These are phyloP conservation scores for Neoboletus subvelutipes DNA, from an alignment of 768 basidiomycete genomes.

Conservation along the genomic window DNA sequence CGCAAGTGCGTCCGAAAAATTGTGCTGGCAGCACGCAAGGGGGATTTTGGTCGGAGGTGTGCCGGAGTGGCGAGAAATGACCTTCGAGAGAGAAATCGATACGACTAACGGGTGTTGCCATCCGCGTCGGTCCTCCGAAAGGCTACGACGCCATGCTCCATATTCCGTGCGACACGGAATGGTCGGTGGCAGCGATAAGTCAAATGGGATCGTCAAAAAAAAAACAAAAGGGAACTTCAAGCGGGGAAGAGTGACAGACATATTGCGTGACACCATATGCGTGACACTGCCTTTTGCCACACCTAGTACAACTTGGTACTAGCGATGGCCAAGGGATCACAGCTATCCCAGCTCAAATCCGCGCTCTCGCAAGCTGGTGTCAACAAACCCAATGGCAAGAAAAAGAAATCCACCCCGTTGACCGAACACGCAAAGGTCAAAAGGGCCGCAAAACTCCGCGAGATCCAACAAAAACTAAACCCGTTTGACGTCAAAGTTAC, in stretches of 20 bases:
- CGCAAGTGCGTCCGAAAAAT: background rate
- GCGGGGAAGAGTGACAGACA: background rate
- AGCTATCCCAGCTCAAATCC: constrained; percentile 86
- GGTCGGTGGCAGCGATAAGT: background rate
- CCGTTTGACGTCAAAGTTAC: constrained; percentile 94
- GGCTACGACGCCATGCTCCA: background rate
- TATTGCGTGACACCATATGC: background rate
- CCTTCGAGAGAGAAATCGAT: background rate
- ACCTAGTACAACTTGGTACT: no score
- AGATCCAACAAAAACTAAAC: constrained; percentile 85
- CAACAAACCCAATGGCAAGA: constrained; percentile 60
- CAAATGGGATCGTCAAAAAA: background rate
- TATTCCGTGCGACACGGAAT: background rate
- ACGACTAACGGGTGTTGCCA: background rate
- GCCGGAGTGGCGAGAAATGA: background rate
- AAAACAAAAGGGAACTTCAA: background rate
- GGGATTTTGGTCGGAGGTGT: background rate
- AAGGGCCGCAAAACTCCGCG: constrained; percentile 72
- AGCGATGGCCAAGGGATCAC: constrained; percentile 68
- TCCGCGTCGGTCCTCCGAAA: background rate
- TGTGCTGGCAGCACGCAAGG: constrained; percentile 1
- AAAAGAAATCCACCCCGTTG: constrained; percentile 56
- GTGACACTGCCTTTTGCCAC: background rate
- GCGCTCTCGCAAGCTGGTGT: constrained; percentile 81
- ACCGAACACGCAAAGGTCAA: constrained; percentile 82